phyloP scores from a whole-genome alignment of 2,329 filamentous ascomycete species.

The Xylariaceae sp. region DNA sequence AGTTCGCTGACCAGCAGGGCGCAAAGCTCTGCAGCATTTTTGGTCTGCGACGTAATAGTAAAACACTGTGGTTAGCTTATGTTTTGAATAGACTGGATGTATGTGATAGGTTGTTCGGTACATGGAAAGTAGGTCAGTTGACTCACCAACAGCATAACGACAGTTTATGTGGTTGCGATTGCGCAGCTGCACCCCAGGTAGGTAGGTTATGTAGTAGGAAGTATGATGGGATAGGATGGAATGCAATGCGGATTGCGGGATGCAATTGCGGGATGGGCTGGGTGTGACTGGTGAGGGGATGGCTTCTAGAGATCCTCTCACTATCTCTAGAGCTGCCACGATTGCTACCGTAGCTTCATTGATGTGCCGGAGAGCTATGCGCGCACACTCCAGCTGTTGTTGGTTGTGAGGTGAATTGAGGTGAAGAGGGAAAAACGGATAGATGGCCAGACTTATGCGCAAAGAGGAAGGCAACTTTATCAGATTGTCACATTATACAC shows the following conservation, averaged over 20 bases:
- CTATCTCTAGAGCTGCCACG: constrained; percentile 71
- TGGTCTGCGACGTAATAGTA: constrained; percentile 46
- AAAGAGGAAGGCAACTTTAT: too few species aligned
- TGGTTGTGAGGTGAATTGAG: background rate
- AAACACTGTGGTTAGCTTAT: constrained; percentile 27
- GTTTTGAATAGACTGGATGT: background rate
- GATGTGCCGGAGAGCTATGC: constrained; percentile 29
- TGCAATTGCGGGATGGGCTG: too few species aligned
- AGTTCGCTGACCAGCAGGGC: constrained; percentile 82
- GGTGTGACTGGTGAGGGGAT: too few species aligned
- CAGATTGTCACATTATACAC: too few species aligned
- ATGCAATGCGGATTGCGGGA: too few species aligned
- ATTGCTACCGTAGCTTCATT: constrained; percentile 67
- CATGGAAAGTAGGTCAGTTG: constrained; percentile 6
- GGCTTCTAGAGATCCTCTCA: constrained; percentile 73
- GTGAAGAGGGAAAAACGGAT: too few species aligned
- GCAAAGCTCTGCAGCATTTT: constrained; percentile 83
- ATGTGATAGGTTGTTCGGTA: background rate
- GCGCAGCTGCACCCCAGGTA: too few species aligned
- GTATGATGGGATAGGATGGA: too few species aligned
- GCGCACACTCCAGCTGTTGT: constrained; percentile 2
- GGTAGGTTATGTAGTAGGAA: too few species aligned
- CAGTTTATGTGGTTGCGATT: constrained; percentile 15
- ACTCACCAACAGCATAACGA: constrained; percentile 33
- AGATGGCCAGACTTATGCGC: too few species aligned